phyloP scores from a whole-genome alignment of 164 flowering plant genomes.

The Cinnamomum micranthum region DNA sequence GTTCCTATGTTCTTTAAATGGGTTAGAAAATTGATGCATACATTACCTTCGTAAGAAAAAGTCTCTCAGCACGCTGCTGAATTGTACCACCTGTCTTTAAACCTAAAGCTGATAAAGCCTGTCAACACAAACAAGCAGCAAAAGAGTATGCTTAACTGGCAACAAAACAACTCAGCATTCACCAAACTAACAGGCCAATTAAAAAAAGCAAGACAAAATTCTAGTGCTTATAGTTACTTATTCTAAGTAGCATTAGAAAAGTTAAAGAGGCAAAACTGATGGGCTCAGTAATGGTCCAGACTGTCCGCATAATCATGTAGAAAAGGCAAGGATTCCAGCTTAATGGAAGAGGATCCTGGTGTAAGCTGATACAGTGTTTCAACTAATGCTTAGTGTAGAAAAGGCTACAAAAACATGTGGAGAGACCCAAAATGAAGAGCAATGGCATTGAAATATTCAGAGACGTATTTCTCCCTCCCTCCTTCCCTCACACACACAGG shows the following conservation, averaged over 20 bases:
- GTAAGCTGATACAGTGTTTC: too few relatives aligned
- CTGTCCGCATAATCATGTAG: too few relatives aligned
- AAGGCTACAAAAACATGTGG: not conserved
- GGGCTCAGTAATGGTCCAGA: too few relatives aligned
- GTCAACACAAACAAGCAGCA: slow-evolving; percentile 11
- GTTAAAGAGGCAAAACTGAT: too few relatives aligned
- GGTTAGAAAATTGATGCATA: not conserved
- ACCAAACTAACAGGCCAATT: not conserved
- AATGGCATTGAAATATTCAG: slow-evolving; percentile 1
- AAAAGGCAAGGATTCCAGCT: too few relatives aligned
- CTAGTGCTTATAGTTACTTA: not conserved
- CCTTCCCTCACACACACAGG: too few relatives aligned
- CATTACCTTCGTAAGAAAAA: slow-evolving; percentile 88
- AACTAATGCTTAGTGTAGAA: not conserved
- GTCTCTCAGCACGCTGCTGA: slow-evolving; percentile 95
- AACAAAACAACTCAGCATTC: too few relatives aligned
- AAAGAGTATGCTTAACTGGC: not conserved
- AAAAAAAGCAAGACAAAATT: not conserved
- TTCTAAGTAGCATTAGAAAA: too few relatives aligned
- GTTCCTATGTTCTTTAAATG: not conserved
- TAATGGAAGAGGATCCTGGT: too few relatives aligned
- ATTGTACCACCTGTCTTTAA: slow-evolving; percentile 90
- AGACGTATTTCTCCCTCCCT: too few relatives aligned
- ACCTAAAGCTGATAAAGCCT: slow-evolving; percentile 90
- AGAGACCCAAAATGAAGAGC: not conserved